Conservation (phyloP, 768 basidiomycete genomes). For the Rhizopogon vinicolor region DNA sequence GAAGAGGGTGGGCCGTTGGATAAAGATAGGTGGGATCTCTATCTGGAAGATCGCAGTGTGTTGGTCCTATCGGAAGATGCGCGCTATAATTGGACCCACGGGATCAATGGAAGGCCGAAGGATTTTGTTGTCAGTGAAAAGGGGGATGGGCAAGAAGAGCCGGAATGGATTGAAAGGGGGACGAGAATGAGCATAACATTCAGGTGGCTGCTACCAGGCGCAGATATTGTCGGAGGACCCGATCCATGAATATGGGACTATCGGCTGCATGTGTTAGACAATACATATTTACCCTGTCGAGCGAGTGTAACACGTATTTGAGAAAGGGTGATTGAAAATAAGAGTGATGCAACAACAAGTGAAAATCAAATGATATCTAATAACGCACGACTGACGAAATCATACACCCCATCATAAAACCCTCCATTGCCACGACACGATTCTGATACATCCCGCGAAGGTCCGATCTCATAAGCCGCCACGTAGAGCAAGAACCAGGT, state of each 20-base stretch:
- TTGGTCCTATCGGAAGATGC: constrained; percentile 78
- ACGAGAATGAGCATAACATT: constrained; percentile 79
- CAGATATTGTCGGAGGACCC: constrained; percentile 63
- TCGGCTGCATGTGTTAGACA: not conserved
- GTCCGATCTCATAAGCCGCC: constrained; percentile 59
- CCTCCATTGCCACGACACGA: not conserved
- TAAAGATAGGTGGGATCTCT: constrained; percentile 39
- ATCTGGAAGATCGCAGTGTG: constrained; percentile 72
- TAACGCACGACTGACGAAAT: constrained; percentile 16
- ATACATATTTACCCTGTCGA: not conserved
- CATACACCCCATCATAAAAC: constrained; percentile 12
- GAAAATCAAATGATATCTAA: constrained; percentile 25
- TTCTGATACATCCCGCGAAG: not conserved
- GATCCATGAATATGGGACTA: constrained; percentile 3
- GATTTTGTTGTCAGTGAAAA: constrained; percentile 51
- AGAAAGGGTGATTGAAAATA: not conserved
- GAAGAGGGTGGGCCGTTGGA: constrained; percentile 1
- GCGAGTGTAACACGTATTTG: not conserved
- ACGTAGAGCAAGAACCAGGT: constrained; percentile 92
- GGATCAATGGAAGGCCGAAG: constrained; percentile 58
- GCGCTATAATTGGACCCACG: constrained; percentile 86
- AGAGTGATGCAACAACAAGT: constrained; percentile 2
- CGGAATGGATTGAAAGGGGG: constrained; percentile 44
- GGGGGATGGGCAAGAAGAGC: constrained; percentile 13
- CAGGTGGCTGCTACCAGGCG: constrained; percentile 82